A percentile compares a stretch with the other conserved stretches of the same genome.
phyloP scores from a whole-genome alignment of 2,329 filamentous ascomycete genomes.

The Alternaria solani region DNA sequence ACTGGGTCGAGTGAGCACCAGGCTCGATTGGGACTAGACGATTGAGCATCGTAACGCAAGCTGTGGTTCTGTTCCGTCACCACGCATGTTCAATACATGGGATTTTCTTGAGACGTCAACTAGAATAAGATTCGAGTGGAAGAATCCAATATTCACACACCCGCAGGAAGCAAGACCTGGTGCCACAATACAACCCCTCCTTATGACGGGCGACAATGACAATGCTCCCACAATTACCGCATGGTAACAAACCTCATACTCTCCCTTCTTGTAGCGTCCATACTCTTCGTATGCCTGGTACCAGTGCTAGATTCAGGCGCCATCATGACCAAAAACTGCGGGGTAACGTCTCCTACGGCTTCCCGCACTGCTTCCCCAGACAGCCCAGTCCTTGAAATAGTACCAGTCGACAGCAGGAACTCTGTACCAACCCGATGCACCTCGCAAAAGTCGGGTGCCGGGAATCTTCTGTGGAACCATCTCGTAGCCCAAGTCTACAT shows the following conservation, averaged over 20 bases:
- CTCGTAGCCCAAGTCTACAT: not conserved
- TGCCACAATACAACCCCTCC: too few species aligned
- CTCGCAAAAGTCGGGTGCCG: not conserved
- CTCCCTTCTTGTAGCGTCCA: not conserved
- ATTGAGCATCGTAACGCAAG: not conserved
- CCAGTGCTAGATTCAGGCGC: not conserved
- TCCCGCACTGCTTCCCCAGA: not conserved
- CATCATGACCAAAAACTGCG: not conserved
- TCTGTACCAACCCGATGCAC: not conserved
- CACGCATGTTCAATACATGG: too few species aligned
- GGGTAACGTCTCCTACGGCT: not conserved
- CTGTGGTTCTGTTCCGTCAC: too few species aligned
- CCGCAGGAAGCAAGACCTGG: too few species aligned
- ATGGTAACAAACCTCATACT: not conserved
- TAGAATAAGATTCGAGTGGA: too few species aligned
- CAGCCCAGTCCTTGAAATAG: not conserved
- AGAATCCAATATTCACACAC: not conserved
- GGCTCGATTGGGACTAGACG: constrained; percentile 4
- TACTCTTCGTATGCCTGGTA: not conserved
- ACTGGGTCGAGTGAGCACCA: constrained; percentile 12
- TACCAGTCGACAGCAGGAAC: not conserved
- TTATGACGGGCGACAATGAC: not conserved
- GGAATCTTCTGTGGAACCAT: not conserved
- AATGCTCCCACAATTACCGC: not conserved
- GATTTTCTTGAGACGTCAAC: too few species aligned